Evolutionary conservation across 345 rosid species (phyloP), one percentile per base, ranked within the genome.

Genomic region (Gossypium stocksii): DNA sequence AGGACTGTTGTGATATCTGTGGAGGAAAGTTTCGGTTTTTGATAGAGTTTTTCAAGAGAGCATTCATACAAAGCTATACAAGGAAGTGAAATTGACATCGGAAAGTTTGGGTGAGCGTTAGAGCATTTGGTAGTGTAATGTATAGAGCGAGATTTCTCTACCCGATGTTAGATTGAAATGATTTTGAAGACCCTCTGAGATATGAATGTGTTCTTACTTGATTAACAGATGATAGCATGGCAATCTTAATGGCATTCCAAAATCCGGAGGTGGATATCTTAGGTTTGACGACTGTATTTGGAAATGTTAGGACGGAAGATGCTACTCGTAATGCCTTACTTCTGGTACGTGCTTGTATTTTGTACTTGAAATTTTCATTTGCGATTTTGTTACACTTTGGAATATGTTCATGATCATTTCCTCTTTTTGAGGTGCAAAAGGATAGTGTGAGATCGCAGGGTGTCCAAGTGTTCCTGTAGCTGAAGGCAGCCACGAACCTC

Each of bases 401-500:
- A 64, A 79, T 81, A 72, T 77, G 74, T 88, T 58, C 81, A 80
- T 87, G 86, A 88, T 89, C 94, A 72, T 66, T 75, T 81, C 72
- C 70, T 57, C n/a, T 76, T 85, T 80, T 77, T 77, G n/a, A 75
- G 86, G 74, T 88, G 83, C 82, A 85, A 92, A 89, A 85, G 90
- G 90, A 89, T 84, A 95, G 99, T 95, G 93, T 91, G 98, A 93
- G 91, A 89, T 95, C 7, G 94, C 92, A 80, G 99, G 98, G 64
- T 77, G 82, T 84, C 88, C 91, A 38, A 90, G 73, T 81, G 59
- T 93, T 78, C 97, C 98, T 22, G 99, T 95, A 13, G 98, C 97
- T 3, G 91, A 89, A 78, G 99, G 99, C 77, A 86, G 80, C 75
- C 74, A 83, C 1, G 97, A 82, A 53, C 99, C 99, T 63, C 85